Evolutionary conservation across 2,329 filamentous ascomycete genomes (phyloP), one percentile per base, ranked within the genome.

Genomic region (Aureobasidium musti): DNA sequence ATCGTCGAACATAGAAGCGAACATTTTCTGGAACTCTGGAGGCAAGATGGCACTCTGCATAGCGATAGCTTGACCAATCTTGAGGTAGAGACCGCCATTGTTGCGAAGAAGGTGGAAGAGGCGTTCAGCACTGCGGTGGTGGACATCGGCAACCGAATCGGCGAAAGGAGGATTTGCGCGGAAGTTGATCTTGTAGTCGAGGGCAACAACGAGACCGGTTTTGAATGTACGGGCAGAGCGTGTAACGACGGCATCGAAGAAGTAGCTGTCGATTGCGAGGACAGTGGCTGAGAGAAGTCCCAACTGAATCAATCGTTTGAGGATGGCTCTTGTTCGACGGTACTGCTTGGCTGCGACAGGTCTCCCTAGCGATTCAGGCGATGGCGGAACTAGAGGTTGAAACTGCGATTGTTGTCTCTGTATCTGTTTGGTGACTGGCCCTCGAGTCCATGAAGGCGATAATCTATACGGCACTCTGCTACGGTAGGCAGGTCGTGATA

Each of bases 181-280:
- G 78, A 99, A 99, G 79, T 99, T 98, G 77, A 98, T 82, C 80
- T 97, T 98, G 82, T 99, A 98, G 80, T 99, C 95, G 28, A 93
- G 74, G 0, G 93, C 94, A 19, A 96, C 90, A 53, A 93, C 75
- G 13, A 96, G 80, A 8, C 92, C 94, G 2, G 87, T 87, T 47
- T 84, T 83, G 76, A 98, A 97, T 0, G 95, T 97, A 49, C 90
- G 89, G 49, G 90, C 78, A 28, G 91, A 94, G 66, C 95, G 90
- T 43, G 85, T 87, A 30, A 97, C 80, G 14, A 91, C 89, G 0
- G 91, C 89, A 60, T 92, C 91, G 78, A 95, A 96, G 74, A 91
- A 82, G 70, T 89, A 84, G 17, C 78, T 84, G 78, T 99, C 95
- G 68, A 89, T 73, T 11, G 86, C 77, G 76, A 91, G 96, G 63